Base-by-base conservation (phyloP, 2,329 filamentous ascomycete genomes). In the Aureobasidium uvarum region DNA sequence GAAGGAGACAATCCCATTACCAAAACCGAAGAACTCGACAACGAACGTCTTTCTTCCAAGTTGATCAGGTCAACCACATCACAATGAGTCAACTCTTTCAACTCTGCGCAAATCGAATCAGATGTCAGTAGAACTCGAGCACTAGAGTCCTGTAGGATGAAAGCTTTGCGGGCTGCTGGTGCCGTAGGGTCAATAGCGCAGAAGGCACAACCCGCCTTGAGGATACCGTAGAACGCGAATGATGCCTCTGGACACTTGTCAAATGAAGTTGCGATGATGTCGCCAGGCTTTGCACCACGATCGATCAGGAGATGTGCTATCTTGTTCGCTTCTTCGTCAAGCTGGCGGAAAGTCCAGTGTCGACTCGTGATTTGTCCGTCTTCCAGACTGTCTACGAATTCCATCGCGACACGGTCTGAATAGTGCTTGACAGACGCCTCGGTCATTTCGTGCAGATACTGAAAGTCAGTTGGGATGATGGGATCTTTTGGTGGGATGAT, bases 181-280 rank as follows among this genome's bases (percentile, higher is more conserved):
- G 92, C 89, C 0, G 83, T 83, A 0, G 90, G 88, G 72, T 96
- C 92, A 11, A 96, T 81, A 0, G 92, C 91, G 18, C 96, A 82
- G 74, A 93, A 96, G 0, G 89, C 85, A 72, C 89, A 93, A 0
- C 92, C 92, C 6, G 89, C 86, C 74, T 96, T 96, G 38, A 96
- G 78, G 63, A 95, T 88, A 0, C 91, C 92, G 1, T 96, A 79
- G 45, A 96, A 92, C 0, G 89, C 84, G 71, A 95, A 91, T 43
- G 91, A 93, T 0, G 91, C 92, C 72, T 94, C 89, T 0, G 92
- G 88, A 67, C 89, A 93, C 73, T 96, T 96, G 65, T 92, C 86
- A 71, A 96, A 96, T 72, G 89, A 92, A 10, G 94, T 83, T 0
- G 86, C 91, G 25, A 96, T 81, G 5, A 93, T 85, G 31, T 79